These are phyloP conservation scores for Crucibulum laeve DNA, from an alignment of 768 basidiomycete genomes.

Conservation along the genomic window DNA sequence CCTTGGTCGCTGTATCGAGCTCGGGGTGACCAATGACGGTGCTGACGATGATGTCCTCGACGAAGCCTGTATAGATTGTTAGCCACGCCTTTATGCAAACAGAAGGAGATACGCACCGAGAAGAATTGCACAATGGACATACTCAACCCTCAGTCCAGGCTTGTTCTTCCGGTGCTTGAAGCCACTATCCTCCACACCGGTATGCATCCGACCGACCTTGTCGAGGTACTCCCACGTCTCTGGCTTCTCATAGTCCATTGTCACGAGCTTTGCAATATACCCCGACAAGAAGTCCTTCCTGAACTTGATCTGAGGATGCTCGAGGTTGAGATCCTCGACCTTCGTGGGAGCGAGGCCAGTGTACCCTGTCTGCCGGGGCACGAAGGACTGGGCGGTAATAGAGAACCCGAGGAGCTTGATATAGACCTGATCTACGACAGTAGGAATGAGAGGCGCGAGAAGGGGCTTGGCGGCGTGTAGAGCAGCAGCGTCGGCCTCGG, in stretches of 20 bases:
- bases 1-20: constrained; percentile 22
- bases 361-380: constrained; percentile 24
- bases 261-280: constrained; percentile 17
- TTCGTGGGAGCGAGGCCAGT: constrained; percentile 25
- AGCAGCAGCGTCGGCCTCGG: constrained; percentile 24
- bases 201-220: constrained; percentile 38
- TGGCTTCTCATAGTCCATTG: constrained; percentile 29
- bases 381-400: constrained; percentile 23
- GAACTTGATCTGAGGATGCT: constrained; percentile 33
- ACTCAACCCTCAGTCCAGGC: constrained; percentile 22
- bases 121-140: constrained; percentile 24
- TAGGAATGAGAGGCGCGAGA: constrained; percentile 29
- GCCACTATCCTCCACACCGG: constrained; percentile 22
- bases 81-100: not conserved
- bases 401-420: constrained; percentile 29
- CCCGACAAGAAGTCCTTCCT: constrained; percentile 24
- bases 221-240: constrained; percentile 34
- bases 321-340: constrained; percentile 28
- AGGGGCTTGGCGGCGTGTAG: constrained; percentile 27
- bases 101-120: constrained; percentile 15
- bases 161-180: constrained; percentile 31
- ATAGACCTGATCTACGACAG: constrained; percentile 33
- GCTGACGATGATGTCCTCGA: constrained; percentile 29
- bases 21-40: constrained; percentile 27
- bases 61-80: constrained; percentile 11